These are phyloP conservation scores for Hordeum marinum DNA, from an alignment of 176 grass and related monocot species.

Conservation along the genomic window DNA sequence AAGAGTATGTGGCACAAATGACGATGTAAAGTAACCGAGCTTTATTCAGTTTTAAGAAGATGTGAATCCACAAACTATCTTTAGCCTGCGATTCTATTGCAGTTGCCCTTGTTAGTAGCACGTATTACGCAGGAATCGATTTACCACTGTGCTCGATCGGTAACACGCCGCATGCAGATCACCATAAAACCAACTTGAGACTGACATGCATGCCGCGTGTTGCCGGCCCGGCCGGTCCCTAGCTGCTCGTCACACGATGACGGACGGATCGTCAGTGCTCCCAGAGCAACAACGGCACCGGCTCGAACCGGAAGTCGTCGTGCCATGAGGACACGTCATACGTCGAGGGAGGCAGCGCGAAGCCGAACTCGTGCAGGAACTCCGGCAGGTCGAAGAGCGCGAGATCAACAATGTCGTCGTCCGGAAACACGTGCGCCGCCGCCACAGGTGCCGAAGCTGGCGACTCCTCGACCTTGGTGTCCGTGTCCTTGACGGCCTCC, in stretches of 20 bases:
- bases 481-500: background rate
- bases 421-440: background rate
- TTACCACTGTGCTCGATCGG: background rate
- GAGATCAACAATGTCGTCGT: background rate
- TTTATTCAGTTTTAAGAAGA: constrained; percentile 1
- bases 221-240: background rate
- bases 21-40: background rate
- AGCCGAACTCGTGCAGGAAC: constrained; percentile 30
- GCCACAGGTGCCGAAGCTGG: background rate
- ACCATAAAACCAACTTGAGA: background rate
- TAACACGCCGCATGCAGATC: background rate
- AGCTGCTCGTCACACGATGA: background rate
- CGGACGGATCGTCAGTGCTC: constrained; percentile 26
- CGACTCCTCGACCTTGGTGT: background rate
- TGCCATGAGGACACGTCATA: constrained; percentile 12
- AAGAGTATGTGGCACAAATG: background rate
- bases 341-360: constrained; percentile 1
- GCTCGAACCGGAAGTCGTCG: constrained; percentile 8
- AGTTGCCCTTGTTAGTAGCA: background rate
- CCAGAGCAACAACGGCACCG: constrained; percentile 37
- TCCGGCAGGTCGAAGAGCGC: constrained; percentile 26
- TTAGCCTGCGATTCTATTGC: background rate
- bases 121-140: background rate
- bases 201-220: background rate
- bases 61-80: background rate